phyloP scores from a whole-genome alignment of 2,329 filamentous ascomycete species.

The Pochonia chlamydosporia region DNA sequence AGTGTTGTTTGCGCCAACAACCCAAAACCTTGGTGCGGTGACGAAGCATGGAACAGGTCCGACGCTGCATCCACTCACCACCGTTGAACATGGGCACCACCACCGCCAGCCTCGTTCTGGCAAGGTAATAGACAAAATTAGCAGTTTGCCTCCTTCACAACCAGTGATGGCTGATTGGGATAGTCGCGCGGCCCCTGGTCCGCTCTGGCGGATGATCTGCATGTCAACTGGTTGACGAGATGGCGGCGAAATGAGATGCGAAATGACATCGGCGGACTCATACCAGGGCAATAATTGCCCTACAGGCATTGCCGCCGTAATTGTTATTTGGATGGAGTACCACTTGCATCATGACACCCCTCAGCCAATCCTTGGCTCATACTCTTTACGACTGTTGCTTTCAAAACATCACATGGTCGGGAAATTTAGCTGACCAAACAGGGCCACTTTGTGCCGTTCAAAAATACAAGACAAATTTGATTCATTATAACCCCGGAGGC shows the following conservation, averaged over 20 bases:
- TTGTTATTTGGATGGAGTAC: background rate
- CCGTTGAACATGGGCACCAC: constrained; percentile 1
- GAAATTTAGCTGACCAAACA: background rate
- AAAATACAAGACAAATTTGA: background rate
- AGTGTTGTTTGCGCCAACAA: background rate
- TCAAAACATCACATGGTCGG: constrained; percentile 4
- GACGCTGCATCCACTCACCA: constrained; percentile 1
- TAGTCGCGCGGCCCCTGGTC: constrained; percentile 1
- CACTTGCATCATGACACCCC: background rate
- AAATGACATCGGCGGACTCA: constrained; percentile 10
- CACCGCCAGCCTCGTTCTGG: background rate
- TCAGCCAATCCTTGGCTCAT: background rate
- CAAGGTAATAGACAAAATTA: background rate
- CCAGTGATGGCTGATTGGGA: background rate
- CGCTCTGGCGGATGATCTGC: constrained; percentile 7
- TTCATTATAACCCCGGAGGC: background rate
- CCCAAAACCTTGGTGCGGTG: background rate
- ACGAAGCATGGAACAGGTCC: background rate
- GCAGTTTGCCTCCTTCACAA: background rate
- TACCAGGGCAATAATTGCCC: background rate
- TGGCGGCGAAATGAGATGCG: constrained; percentile 12
- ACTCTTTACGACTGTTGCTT: background rate
- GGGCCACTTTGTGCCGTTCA: too few species aligned
- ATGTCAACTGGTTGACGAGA: constrained; percentile 7
- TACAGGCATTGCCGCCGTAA: background rate